Evolutionary conservation across 2,329 filamentous ascomycete species (phyloP).

Genomic region (Zelopaecilomyces penicillatus): DNA sequence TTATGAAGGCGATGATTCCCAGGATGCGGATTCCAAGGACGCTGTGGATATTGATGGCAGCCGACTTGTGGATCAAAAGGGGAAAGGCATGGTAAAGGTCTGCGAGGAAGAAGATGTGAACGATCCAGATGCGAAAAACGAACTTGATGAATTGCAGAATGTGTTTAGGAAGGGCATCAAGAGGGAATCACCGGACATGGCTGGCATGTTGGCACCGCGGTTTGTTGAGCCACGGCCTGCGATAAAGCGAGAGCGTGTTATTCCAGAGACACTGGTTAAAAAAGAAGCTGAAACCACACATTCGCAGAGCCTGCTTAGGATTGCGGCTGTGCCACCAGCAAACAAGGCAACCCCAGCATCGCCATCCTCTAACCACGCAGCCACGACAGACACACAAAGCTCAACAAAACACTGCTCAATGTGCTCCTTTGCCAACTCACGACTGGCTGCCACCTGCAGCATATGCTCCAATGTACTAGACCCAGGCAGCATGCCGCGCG

Average conservation of each 20-base stretch:
- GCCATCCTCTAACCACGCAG: not conserved
- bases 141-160: constrained; percentile 59
- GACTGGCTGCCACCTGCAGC: constrained; percentile 48
- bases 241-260: no score
- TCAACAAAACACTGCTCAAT: constrained; percentile 38
- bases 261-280: no score
- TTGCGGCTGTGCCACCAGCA: no score
- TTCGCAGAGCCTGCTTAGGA: no score
- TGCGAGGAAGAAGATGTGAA: constrained; percentile 59
- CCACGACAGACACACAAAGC: not conserved
- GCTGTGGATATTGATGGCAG: constrained; percentile 58
- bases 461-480: constrained; percentile 65
- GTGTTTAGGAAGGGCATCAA: constrained; percentile 20
- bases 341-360: not conserved
- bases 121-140: constrained; percentile 31
- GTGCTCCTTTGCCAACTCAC: constrained; percentile 60
- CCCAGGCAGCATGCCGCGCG: constrained; percentile 38
- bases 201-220: not conserved
- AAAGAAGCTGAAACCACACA: no score
- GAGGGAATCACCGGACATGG: constrained; percentile 10
- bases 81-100: constrained; percentile 61
- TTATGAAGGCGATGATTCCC: constrained; percentile 37
- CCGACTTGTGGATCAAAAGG: constrained; percentile 56
- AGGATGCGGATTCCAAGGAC: constrained; percentile 36
- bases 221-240: no score